Percentiles rank a stretch among this genome's conserved stretches.
Evolutionary conservation across 2,329 filamentous ascomycete species (phyloP).

Genomic region (Rhynchosporium graminicola): DNA sequence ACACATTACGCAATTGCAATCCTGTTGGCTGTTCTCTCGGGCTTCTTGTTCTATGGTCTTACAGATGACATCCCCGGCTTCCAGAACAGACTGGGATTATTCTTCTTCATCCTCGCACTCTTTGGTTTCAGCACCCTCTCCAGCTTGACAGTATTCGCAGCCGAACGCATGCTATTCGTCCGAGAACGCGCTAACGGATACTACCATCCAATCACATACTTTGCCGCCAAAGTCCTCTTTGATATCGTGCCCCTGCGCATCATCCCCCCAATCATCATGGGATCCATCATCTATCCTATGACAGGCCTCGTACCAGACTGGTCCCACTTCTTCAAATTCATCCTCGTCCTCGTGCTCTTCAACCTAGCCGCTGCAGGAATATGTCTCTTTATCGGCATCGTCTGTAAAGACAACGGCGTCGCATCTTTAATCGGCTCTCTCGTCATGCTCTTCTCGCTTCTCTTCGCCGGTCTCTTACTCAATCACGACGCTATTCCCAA

Average conservation of each 20-base stretch:
- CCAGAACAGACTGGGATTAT: slow-evolving; percentile 93
- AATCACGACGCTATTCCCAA: slow-evolving; percentile 92
- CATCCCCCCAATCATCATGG: slow-evolving; percentile 92
- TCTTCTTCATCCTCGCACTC: slow-evolving; percentile 94
- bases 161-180: slow-evolving; percentile 87
- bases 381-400: slow-evolving; percentile 93
- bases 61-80: slow-evolving; percentile 97
- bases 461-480: slow-evolving; percentile 90
- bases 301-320: slow-evolving; percentile 83
- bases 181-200: slow-evolving; percentile 96
- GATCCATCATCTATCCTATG: slow-evolving; percentile 96
- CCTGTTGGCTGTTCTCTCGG: slow-evolving; percentile 87
- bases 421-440: slow-evolving; percentile 92
- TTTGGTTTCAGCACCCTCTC: slow-evolving; percentile 98
- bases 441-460: slow-evolving; percentile 94
- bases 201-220: slow-evolving; percentile 92
- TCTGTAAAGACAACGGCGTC: slow-evolving; percentile 88
- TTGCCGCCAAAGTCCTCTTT: slow-evolving; percentile 94
- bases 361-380: slow-evolving; percentile 93
- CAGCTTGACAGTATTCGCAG: slow-evolving; percentile 88
- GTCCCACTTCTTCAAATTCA: slow-evolving; percentile 85
- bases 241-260: slow-evolving; percentile 94
- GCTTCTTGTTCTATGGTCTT: slow-evolving; percentile 93
- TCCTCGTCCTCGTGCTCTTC: slow-evolving; percentile 90
- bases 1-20: slow-evolving; percentile 98